Conservation (phyloP, 1,139 yeast species). For the Diutina scorzettiae region DNA sequence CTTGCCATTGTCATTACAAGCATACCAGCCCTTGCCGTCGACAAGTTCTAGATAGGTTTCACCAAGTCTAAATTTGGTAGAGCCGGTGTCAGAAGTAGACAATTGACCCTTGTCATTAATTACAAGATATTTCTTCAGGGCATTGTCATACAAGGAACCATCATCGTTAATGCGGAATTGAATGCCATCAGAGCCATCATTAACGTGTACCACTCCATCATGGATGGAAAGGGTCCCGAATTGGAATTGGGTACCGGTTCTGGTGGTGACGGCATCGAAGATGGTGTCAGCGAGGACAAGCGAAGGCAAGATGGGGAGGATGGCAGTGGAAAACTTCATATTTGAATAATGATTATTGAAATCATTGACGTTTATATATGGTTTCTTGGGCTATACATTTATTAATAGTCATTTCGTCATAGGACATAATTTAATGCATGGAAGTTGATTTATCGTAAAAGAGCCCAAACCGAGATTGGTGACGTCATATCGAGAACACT, state of each 20-base stretch:
- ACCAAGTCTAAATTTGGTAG: background rate
- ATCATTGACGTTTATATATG: too few species aligned
- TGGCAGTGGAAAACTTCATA: background rate
- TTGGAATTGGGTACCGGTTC: constrained; percentile 14
- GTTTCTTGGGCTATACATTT: too few species aligned
- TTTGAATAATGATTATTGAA: too few species aligned
- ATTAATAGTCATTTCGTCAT: too few species aligned
- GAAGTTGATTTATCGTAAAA: too few species aligned
- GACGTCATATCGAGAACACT: too few species aligned
- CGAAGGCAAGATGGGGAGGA: constrained; percentile 14
- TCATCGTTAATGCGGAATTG: constrained; percentile 2
- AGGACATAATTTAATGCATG: too few species aligned
- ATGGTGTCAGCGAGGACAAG: constrained; percentile 15
- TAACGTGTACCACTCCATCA: background rate
- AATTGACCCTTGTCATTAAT: background rate
- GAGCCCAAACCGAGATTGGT: too few species aligned
- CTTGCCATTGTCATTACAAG: background rate
- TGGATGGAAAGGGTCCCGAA: background rate
- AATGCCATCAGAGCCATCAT: background rate
- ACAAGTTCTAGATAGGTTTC: background rate
- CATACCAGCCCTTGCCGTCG: constrained; percentile 1
- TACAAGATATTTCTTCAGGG: background rate
- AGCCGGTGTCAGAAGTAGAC: background rate
- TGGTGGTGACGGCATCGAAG: constrained; percentile 14
- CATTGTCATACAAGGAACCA: background rate